phyloP scores from a whole-genome alignment of 208 protist genomes.

The Trypanosoma mega region DNA sequence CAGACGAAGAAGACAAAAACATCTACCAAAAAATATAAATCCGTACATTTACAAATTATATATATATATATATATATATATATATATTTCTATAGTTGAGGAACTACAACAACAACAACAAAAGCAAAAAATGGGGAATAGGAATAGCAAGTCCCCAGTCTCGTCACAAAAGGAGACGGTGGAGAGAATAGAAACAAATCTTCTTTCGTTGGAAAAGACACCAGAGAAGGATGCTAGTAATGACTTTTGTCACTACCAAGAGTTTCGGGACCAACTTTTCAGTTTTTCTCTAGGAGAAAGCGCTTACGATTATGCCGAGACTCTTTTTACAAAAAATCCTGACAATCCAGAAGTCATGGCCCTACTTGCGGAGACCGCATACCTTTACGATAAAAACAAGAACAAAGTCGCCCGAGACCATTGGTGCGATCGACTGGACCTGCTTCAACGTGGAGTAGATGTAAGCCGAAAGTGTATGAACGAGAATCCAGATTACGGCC shows the following conservation, averaged over 20 bases:
- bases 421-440: conserved; percentile 83
- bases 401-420: conserved; percentile 78
- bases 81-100: too few relatives aligned
- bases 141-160: conserved; percentile 3
- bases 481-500: conserved; percentile 77
- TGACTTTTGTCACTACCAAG: conserved; percentile 43
- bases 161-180: not conserved
- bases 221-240: not conserved
- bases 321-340: conserved; percentile 58
- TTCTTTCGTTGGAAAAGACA: not conserved
- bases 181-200: not conserved
- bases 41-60: too few relatives aligned
- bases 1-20: too few relatives aligned
- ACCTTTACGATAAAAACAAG: conserved; percentile 82
- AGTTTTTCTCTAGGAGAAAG: conserved; percentile 74
- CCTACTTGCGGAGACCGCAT: conserved; percentile 72
- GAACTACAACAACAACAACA: too few relatives aligned
- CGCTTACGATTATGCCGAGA: conserved; percentile 78
- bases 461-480: conserved; percentile 89
- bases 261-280: conserved; percentile 77
- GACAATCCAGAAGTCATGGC: conserved; percentile 83
- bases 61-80: too few relatives aligned
- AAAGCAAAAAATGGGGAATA: conserved; percentile 6
- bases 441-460: conserved; percentile 82
- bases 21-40: not conserved